Conservation (phyloP, 306 rosid species). For the Trifolium subterraneum region DNA sequence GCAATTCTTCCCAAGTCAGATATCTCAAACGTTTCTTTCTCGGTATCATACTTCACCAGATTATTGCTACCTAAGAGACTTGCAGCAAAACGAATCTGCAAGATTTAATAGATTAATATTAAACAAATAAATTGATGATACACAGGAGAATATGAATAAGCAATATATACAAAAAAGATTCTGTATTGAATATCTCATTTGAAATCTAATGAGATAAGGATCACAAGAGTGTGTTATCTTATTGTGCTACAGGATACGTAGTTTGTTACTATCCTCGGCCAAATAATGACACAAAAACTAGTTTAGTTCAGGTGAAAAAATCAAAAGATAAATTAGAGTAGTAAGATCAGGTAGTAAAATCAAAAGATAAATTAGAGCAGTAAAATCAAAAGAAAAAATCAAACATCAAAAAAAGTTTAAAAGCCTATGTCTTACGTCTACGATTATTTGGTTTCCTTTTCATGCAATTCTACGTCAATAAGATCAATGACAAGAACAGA, state of each 20-base stretch:
- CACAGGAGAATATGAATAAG: neutral
- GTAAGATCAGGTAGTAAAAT: too few species aligned
- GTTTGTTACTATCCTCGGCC: neutral
- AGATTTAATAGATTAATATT: constrained; percentile 38
- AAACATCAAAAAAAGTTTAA: too few species aligned
- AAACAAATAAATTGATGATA: neutral
- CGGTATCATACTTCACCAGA: neutral
- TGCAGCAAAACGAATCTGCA: constrained; percentile 89
- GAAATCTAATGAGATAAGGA: constrained; percentile 2
- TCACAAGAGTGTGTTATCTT: too few species aligned
- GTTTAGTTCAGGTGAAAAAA: neutral
- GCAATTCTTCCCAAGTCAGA: constrained; percentile 96
- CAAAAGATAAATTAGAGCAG: too few species aligned
- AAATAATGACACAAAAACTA: neutral
- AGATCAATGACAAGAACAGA: too few species aligned
- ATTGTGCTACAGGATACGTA: too few species aligned
- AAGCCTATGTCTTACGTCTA: too few species aligned
- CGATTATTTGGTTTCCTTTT: too few species aligned
- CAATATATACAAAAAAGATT: neutral
- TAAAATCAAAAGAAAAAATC: too few species aligned
- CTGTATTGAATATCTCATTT: neutral
- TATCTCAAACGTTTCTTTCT: constrained; percentile 57
- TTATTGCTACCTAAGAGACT: neutral
- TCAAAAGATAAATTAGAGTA: too few species aligned
- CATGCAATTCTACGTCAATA: too few species aligned